Evolutionary conservation across 805 yeast species (phyloP).

Genomic region (Candida ponderosae): DNA sequence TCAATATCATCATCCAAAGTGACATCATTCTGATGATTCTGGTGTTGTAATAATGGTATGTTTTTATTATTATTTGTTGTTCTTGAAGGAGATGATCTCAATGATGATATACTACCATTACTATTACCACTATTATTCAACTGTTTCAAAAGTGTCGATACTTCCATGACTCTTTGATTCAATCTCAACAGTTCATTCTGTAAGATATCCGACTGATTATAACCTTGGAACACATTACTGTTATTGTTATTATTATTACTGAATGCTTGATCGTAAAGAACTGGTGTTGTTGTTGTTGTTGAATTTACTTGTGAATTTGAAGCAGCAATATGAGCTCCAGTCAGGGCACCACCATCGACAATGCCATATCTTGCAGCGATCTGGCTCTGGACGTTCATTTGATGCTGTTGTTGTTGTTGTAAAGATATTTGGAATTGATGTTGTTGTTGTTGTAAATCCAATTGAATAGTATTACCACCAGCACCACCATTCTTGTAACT

Average conservation of each 20-base stretch:
- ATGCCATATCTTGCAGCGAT: constrained; percentile 16
- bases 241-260: not conserved
- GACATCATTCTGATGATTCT: not conserved
- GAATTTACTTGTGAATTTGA: not conserved
- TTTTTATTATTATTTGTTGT: not conserved
- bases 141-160: constrained; percentile 5
- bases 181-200: constrained; percentile 7
- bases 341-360: constrained; percentile 7
- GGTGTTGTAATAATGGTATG: not conserved
- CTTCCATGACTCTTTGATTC: not conserved
- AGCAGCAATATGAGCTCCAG: not conserved
- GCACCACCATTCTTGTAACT: constrained; percentile 1
- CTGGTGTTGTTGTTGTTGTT: not conserved
- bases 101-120: constrained; percentile 2
- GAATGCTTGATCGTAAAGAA: not conserved
- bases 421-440: constrained; percentile 12
- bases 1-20: constrained; percentile 4
- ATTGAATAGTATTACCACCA: constrained; percentile 3
- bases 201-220: constrained; percentile 8
- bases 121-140: constrained; percentile 6
- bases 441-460: constrained; percentile 10
- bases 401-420: constrained; percentile 11
- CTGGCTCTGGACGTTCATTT: constrained; percentile 11
- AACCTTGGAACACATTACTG: constrained; percentile 1
- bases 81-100: not conserved